Evolutionary conservation across 768 basidiomycete species (phyloP).

Genomic region (Clavaria fumosa): DNA sequence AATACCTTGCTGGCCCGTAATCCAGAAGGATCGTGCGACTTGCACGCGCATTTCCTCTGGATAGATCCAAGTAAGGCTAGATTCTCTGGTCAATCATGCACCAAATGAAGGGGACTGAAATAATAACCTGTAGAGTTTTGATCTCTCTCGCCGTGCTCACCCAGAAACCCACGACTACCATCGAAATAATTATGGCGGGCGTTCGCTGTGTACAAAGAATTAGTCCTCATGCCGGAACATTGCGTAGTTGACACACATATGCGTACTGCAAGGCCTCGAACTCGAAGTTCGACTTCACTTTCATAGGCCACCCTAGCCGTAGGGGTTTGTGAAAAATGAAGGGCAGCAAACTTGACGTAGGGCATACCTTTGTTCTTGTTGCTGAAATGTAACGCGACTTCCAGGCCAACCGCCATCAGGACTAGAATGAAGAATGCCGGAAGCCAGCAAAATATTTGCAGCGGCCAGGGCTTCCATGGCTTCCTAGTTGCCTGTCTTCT

Average conservation of each 20-base stretch:
- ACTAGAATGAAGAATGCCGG: constrained; percentile 15
- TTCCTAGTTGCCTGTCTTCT: neutral
- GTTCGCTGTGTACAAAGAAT: too few species aligned
- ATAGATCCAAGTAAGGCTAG: constrained; percentile 4
- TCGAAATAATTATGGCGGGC: constrained; percentile 5
- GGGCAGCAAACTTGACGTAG: neutral
- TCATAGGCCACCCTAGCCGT: too few species aligned
- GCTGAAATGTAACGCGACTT: constrained; percentile 18
- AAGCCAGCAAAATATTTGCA: constrained; percentile 17
- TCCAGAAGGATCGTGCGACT: constrained; percentile 2
- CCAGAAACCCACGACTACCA: constrained; percentile 1
- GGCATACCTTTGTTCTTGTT: constrained; percentile 15
- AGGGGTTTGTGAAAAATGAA: too few species aligned
- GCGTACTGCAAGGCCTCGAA: too few species aligned
- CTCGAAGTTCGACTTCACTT: too few species aligned
- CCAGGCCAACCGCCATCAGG: constrained; percentile 16
- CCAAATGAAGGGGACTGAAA: neutral
- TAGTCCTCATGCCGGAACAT: too few species aligned
- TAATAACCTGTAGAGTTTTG: constrained; percentile 3
- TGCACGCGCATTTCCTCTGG: neutral
- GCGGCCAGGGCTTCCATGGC: constrained; percentile 15
- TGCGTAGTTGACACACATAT: too few species aligned
- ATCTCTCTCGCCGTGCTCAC: constrained; percentile 1
- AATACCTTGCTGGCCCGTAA: constrained; percentile 1
- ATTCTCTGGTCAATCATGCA: neutral